phyloP scores from a whole-genome alignment of 2,329 filamentous ascomycete genomes.

The Chaetomiaceae sp. region DNA sequence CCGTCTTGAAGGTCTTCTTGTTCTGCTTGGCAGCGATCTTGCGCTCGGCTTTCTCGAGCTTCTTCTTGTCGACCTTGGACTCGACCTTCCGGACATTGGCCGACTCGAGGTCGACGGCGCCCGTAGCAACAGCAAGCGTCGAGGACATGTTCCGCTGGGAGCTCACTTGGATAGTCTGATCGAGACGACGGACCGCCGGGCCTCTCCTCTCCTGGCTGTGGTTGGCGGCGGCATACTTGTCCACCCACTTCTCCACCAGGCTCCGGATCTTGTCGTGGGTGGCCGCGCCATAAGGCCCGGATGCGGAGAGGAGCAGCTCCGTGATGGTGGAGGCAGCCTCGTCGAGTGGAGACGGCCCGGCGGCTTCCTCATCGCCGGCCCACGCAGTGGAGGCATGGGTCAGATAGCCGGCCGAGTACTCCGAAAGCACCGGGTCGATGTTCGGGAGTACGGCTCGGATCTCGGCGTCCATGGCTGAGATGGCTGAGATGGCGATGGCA shows the following conservation, averaged over 20 bases:
- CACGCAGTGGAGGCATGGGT: conserved; percentile 87
- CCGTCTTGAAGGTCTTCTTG: conserved; percentile 97
- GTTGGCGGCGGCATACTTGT: conserved; percentile 70
- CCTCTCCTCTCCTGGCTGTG: conserved; percentile 63
- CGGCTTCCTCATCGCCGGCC: conserved; percentile 64
- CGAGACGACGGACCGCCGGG: conserved; percentile 75
- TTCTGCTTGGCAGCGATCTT: conserved; percentile 98
- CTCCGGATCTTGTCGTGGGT: conserved; percentile 75
- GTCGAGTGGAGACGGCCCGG: conserved; percentile 68
- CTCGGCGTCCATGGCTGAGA: conserved; percentile 73
- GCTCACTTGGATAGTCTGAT: conserved; percentile 92
- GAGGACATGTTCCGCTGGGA: conserved; percentile 94
- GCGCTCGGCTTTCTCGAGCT: conserved; percentile 95
- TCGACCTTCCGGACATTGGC: conserved; percentile 91
- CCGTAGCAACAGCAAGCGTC: conserved; percentile 80
- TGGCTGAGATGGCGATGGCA: neutral
- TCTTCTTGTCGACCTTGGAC: conserved; percentile 96
- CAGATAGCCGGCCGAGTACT: conserved; percentile 92
- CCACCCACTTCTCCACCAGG: conserved; percentile 85
- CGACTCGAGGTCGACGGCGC: conserved; percentile 85
- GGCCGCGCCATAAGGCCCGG: conserved; percentile 68
- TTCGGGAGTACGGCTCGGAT: conserved; percentile 79
- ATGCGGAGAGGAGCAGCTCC: conserved; percentile 89
- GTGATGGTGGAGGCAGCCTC: conserved; percentile 82
- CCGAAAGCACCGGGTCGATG: conserved; percentile 82